Percentiles rank a stretch among this genome's conserved stretches.
Evolutionary conservation across 2,329 filamentous ascomycete species (phyloP).

Genomic region (Cercospora berteroae): DNA sequence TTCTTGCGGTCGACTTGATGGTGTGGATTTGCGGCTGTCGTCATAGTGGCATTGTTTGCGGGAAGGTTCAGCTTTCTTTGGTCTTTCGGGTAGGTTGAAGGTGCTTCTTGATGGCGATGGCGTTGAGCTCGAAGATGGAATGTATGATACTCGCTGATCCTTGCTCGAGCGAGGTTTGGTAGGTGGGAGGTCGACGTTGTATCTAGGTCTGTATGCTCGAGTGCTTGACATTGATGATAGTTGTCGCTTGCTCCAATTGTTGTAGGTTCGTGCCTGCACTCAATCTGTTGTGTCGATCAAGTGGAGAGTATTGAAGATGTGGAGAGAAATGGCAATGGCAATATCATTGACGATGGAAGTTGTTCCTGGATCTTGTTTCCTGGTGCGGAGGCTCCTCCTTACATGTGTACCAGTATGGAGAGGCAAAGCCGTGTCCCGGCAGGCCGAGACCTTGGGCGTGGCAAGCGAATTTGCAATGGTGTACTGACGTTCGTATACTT

Average conservation of each 20-base stretch:
- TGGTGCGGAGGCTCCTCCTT: not conserved
- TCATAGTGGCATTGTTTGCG: not conserved
- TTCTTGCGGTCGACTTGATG: not conserved
- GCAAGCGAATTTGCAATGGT: slow-evolving; percentile 1
- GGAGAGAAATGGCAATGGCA: not conserved
- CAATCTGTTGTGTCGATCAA: not conserved
- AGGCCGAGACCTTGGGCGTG: slow-evolving; percentile 4
- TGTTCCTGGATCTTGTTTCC: not conserved
- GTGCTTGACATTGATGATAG: not conserved
- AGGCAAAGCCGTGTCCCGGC: not conserved
- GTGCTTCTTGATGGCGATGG: not conserved
- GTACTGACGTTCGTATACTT: not conserved
- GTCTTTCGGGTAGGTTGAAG: not conserved
- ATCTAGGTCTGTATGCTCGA: slow-evolving; percentile 1
- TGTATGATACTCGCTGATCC: not conserved
- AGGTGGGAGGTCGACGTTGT: not conserved
- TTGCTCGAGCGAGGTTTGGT: slow-evolving; percentile 2
- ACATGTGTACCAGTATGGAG: not conserved
- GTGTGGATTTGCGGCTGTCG: not conserved
- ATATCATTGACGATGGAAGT: not conserved
- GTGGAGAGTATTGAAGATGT: not conserved
- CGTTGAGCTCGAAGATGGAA: not conserved
- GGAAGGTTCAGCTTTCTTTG: not conserved
- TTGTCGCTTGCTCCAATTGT: not conserved
- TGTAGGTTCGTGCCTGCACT: not conserved